Percentiles rank a stretch among this genome's conserved stretches.
Evolutionary conservation across 805 yeast species (phyloP).

Genomic region (Wickerhamiella azyma): DNA sequence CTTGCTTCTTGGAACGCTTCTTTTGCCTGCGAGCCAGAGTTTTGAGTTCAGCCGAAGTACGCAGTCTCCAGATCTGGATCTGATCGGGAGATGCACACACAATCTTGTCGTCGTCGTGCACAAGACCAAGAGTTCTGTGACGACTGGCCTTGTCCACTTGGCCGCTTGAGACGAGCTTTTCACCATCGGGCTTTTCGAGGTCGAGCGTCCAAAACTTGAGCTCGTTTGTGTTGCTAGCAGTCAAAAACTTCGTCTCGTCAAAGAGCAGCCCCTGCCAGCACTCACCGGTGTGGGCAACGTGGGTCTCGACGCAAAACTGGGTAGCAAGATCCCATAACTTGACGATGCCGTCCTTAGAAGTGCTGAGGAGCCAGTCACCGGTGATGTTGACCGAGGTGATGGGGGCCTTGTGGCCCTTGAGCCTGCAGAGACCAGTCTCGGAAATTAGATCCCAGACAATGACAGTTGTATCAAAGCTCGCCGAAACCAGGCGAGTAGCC

Average conservation of each 20-base stretch:
- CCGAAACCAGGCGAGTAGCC: conserved; percentile 78
- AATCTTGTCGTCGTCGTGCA: conserved; percentile 7
- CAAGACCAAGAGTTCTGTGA: conserved; percentile 15
- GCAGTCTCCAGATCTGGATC: conserved; percentile 62
- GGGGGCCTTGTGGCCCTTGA: conserved; percentile 80
- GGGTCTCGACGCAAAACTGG: conserved; percentile 87
- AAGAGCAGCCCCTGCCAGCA: conserved; percentile 59
- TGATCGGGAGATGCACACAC: conserved; percentile 60
- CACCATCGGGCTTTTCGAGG: conserved; percentile 37
- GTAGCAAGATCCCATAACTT: conserved; percentile 88
- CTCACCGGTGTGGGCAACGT: conserved; percentile 83
- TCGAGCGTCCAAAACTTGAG: conserved; percentile 73
- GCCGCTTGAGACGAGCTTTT: conserved; percentile 47
- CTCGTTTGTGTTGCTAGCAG: conserved; percentile 71
- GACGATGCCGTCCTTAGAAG: conserved; percentile 79
- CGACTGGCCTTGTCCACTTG: conserved; percentile 45
- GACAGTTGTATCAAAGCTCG: conserved; percentile 71
- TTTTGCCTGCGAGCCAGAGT: conserved; percentile 68
- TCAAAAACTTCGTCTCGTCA: conserved; percentile 33
- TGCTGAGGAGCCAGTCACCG: conserved; percentile 57
- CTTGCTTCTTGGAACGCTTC: conserved; percentile 59
- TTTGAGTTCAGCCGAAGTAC: conserved; percentile 61
- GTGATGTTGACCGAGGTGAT: conserved; percentile 60
- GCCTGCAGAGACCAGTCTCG: conserved; percentile 75
- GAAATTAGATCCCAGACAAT: conserved; percentile 92